Evolutionary conservation across 176 grass and related monocot genomes (phyloP).

Genomic region (Typha latifolia): DNA sequence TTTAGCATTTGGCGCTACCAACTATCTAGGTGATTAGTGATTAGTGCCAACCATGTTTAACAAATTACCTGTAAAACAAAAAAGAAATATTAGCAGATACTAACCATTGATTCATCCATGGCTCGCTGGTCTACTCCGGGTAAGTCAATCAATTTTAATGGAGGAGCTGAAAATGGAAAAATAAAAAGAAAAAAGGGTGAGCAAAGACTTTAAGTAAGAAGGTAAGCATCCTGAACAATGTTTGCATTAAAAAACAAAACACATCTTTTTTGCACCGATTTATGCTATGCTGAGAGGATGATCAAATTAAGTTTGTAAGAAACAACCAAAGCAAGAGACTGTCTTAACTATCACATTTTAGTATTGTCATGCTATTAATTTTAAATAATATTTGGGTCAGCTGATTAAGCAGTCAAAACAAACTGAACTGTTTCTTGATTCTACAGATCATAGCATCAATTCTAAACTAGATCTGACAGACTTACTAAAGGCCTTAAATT

Average conservation of each 20-base stretch:
- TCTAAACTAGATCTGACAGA: too few relatives aligned
- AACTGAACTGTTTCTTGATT: too few relatives aligned
- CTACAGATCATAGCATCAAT: too few relatives aligned
- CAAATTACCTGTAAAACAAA: background rate
- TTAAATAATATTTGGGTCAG: too few relatives aligned
- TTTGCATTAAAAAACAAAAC: constrained; percentile 3
- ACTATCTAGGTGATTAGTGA: background rate
- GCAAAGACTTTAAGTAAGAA: constrained; percentile 14
- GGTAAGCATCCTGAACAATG: constrained; percentile 2
- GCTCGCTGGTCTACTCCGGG: constrained; percentile 91
- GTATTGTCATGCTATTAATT: too few relatives aligned
- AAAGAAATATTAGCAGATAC: constrained; percentile 5
- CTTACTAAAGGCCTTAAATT: too few relatives aligned
- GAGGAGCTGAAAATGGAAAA: constrained; percentile 56
- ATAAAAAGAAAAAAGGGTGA: constrained; percentile 1
- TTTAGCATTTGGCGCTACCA: too few relatives aligned
- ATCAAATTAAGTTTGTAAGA: too few relatives aligned
- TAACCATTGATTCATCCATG: constrained; percentile 78
- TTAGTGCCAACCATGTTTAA: background rate
- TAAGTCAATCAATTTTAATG: constrained; percentile 96
- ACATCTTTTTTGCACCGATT: background rate
- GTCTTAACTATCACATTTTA: too few relatives aligned
- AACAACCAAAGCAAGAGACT: too few relatives aligned
- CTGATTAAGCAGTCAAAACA: too few relatives aligned
- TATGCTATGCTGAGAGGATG: too few relatives aligned